These are phyloP conservation scores for Talinum fruticosum DNA, from an alignment of 148 eudicot species.

Conservation along the genomic window DNA sequence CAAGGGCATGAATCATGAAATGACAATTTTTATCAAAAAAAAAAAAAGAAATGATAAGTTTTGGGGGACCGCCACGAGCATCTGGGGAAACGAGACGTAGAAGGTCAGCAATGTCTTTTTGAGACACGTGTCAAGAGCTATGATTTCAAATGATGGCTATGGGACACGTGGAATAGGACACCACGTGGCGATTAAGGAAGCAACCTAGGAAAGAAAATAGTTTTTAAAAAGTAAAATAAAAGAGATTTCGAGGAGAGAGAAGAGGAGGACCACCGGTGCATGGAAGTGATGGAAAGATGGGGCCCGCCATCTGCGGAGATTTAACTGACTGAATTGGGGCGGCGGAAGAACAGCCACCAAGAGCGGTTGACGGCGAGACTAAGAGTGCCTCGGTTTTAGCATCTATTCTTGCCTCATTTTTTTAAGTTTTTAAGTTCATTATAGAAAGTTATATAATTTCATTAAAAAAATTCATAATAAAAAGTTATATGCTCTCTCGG, in stretches of 20 bases:
- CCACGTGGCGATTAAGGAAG: neutral
- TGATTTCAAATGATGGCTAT: neutral
- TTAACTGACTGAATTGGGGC: neutral
- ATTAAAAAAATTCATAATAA: too few species aligned
- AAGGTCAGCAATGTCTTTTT: neutral
- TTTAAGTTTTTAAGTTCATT: too few species aligned
- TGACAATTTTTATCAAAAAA: too few species aligned
- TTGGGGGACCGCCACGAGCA: neutral
- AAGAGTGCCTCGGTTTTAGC: neutral
- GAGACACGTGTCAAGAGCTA: neutral
- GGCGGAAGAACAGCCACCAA: neutral
- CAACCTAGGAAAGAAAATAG: neutral
- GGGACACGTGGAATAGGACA: neutral
- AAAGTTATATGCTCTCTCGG: too few species aligned
- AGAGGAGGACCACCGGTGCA: neutral
- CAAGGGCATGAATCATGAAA: too few species aligned
- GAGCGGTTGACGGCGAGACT: slow-evolving; percentile 1
- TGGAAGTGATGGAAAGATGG: neutral
- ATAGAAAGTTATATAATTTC: too few species aligned
- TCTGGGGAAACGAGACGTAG: neutral
- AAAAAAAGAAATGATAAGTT: neutral
- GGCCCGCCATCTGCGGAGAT: neutral
- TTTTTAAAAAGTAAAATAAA: too few species aligned
- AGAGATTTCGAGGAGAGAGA: too few species aligned
- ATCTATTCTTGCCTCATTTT: too few species aligned